phyloP scores from a whole-genome alignment of 495 filamentous ascomycete genomes.

The Melanomma pulvis-pyrius region DNA sequence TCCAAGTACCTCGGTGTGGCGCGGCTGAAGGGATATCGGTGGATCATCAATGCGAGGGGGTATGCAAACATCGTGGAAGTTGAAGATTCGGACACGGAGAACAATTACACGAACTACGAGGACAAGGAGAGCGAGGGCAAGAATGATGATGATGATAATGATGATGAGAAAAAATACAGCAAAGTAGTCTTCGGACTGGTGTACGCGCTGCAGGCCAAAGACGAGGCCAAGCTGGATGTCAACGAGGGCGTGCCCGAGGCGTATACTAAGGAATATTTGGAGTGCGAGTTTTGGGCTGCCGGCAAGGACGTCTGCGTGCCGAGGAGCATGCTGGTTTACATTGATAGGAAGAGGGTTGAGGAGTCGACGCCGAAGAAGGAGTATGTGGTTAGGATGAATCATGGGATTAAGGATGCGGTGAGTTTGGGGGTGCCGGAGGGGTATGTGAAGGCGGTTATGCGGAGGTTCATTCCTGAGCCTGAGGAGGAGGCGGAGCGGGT shows the following conservation, averaged over 20 bases:
- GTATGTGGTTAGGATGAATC: slow-evolving; percentile 71
- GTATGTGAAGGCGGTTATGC: slow-evolving; percentile 62
- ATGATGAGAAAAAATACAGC: not conserved
- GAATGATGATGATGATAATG: not conserved
- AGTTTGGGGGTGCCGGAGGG: slow-evolving; percentile 56
- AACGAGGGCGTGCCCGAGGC: slow-evolving; percentile 62
- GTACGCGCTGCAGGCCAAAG: slow-evolving; percentile 50
- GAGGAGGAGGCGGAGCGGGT: not conserved
- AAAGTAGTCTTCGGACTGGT: slow-evolving; percentile 56
- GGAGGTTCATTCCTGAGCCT: slow-evolving; percentile 55
- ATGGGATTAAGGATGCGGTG: slow-evolving; percentile 64
- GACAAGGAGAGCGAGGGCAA: not conserved
- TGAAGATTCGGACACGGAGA: not conserved
- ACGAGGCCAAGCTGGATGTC: slow-evolving; percentile 54
- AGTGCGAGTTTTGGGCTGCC: slow-evolving; percentile 47
- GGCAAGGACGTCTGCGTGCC: not conserved
- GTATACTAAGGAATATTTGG: slow-evolving; percentile 55
- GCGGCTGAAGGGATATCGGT: slow-evolving; percentile 58
- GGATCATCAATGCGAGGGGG: slow-evolving; percentile 68
- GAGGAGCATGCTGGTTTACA: slow-evolving; percentile 57
- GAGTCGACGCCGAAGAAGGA: slow-evolving; percentile 57
- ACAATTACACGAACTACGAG: not conserved
- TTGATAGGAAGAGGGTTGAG: slow-evolving; percentile 53
- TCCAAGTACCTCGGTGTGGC: slow-evolving; percentile 54
- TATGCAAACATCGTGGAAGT: slow-evolving; percentile 68